Evolutionary conservation across 345 rosid genomes (phyloP), one percentile per base, ranked within the genome.

Genomic region (Heritiera littoralis): DNA sequence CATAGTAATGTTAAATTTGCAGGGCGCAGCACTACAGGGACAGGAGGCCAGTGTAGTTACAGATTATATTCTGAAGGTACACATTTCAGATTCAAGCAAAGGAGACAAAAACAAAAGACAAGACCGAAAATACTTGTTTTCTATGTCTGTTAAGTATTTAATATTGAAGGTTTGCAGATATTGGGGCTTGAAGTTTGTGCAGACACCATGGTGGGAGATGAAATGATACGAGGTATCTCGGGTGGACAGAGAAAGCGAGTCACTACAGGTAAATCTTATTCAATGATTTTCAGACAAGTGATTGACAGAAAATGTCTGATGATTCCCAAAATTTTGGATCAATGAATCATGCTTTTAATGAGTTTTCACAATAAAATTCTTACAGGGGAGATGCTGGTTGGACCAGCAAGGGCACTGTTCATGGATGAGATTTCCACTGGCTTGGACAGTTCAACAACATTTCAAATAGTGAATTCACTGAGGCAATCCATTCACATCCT

Each of bases 381-480:
- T 66, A 40, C 56, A 89, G 97, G 97, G 17, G 98, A 94, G 78
- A 92, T 87, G 92, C 76, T 91, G 40, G 96, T 94, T 54, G 98
- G 98, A 80, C 98, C 95, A 6, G 86, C 89, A 51, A 85, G 87
- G 79, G 92, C 92, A 65, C 86, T 92, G 9, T 91, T 94, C 85
- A 92, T 94, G 98, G 98, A 94, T 66, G 97, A 92, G 80, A 92
- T 94, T 81, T 89, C 94, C 1, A 92, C 94, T 38, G 97, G 98
- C 30, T 85, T 94, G 74, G 98, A 94, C 77, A 90, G 92, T 63
- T 92, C 98, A 61, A 94, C 97, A 0, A 88, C 95, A 9, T 94
- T 84, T 78, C 96, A 94, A 76, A 94, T 91, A n/a, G 86, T 94
- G 49, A 90, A 92, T 65, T 91, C 93, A 55, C 83, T 92, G 30